A percentile compares a stretch with the other conserved stretches of the same genome.
phyloP scores from a whole-genome alignment of 805 yeast species.

The Myxozyma udenii region DNA sequence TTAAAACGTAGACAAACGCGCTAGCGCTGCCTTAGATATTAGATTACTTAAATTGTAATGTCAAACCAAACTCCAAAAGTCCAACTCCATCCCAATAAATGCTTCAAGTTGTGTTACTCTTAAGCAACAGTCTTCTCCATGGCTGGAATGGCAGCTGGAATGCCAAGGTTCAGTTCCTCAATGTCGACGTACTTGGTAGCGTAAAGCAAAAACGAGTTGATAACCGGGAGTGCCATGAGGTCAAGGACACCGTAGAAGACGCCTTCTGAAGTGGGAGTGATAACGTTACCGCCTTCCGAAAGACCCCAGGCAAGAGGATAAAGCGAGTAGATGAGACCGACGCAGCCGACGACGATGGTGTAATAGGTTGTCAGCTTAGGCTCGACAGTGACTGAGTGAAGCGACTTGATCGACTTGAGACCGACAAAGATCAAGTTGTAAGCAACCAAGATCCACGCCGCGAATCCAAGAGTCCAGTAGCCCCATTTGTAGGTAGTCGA shows the following conservation, averaged over 20 bases:
- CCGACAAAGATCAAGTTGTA: conserved; percentile 27
- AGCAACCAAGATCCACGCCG: conserved; percentile 39
- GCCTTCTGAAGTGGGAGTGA: conserved; percentile 56
- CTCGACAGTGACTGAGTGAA: conserved; percentile 16
- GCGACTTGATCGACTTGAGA: conserved; percentile 6
- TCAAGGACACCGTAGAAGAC: conserved; percentile 60
- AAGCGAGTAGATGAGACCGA: conserved; percentile 31
- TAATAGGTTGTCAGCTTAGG: conserved; percentile 16
- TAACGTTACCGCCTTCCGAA: conserved; percentile 60
- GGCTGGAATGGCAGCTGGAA: too few relatives aligned
- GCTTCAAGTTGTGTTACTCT: too few relatives aligned
- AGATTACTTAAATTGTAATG: too few relatives aligned
- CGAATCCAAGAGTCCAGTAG: conserved; percentile 55
- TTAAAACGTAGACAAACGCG: too few relatives aligned
- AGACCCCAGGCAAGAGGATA: conserved; percentile 54
- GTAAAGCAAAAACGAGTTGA: conserved; percentile 28
- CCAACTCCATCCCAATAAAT: too few relatives aligned
- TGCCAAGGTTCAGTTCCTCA: conserved; percentile 29
- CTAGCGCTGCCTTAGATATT: too few relatives aligned
- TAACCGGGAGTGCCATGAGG: conserved; percentile 41
- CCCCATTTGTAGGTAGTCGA: conserved; percentile 65
- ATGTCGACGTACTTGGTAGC: conserved; percentile 29
- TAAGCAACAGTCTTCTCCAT: too few relatives aligned
- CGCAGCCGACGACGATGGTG: background rate
- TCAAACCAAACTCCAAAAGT: too few relatives aligned